phyloP scores from a whole-genome alignment of 805 yeast genomes.

The Debaryomyces hansenii region DNA sequence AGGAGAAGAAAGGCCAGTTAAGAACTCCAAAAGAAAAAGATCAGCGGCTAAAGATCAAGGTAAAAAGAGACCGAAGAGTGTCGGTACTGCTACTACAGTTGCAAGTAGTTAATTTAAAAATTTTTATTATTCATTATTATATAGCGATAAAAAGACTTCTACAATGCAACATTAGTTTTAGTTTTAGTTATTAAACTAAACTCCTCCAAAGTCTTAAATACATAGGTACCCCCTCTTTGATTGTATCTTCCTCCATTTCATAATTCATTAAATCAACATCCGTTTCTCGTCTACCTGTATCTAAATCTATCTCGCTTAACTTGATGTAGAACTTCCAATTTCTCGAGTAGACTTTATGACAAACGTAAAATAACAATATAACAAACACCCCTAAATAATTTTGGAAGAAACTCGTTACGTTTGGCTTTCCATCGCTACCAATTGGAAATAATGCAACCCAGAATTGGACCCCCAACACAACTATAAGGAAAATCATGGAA shows the following conservation, averaged over 20 bases:
- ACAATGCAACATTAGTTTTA: background rate
- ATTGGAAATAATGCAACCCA: constrained; percentile 43
- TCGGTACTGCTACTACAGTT: constrained; percentile 10
- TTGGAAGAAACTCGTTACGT: constrained; percentile 36
- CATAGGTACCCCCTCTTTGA: constrained; percentile 9
- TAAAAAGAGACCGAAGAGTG: constrained; percentile 24
- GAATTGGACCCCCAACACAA: constrained; percentile 35
- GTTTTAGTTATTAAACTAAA: background rate
- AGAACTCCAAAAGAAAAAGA: constrained; percentile 45
- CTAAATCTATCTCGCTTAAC: constrained; percentile 39
- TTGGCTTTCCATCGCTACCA: constrained; percentile 25
- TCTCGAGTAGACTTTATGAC: constrained; percentile 38
- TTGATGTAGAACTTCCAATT: constrained; percentile 32
- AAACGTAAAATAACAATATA: constrained; percentile 30
- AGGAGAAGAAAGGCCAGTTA: constrained; percentile 75
- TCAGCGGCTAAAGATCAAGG: constrained; percentile 10
- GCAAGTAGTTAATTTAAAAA: constrained; percentile 16
- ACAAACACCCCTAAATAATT: constrained; percentile 35
- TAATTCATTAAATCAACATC: constrained; percentile 39
- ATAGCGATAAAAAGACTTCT: background rate
- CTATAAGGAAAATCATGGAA: constrained; percentile 30
- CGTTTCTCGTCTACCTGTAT: constrained; percentile 42
- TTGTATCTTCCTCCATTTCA: constrained; percentile 41
- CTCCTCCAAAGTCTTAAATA: constrained; percentile 19
- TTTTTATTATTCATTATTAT: background rate